Base-by-base conservation (phyloP, 768 basidiomycete species). In the Aureoboletus auriporus region DNA sequence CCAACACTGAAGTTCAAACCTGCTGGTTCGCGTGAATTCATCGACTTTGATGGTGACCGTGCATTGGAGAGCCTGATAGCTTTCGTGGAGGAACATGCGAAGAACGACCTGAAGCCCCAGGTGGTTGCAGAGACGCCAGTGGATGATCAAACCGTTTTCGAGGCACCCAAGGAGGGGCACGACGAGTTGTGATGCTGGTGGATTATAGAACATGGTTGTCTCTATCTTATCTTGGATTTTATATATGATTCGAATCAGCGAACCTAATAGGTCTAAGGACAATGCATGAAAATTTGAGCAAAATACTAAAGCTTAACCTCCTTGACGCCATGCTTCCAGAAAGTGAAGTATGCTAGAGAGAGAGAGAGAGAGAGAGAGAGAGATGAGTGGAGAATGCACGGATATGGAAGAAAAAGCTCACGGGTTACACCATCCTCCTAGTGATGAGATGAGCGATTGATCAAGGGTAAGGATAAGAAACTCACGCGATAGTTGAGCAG, bases 1-100 rank as follows among this genome's bases (percentile, higher is more conserved):
- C 95, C 96, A 8, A 98, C 96, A 6, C 65, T 98, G 63, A 98
- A 98, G 68, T 95, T 99, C 79, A 94, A 93, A 74, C 78, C 84
- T 5, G 95, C 96, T 12, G 95, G 95, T 39, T 71, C 80, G 17
- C 73, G 75, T 46, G 84, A 91, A 44, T 99, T 94, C 74, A 71
- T 94, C 45, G 92, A 96, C 66, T 98, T 94, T 64, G 84, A 89
- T 54, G 96, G 96, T 55, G 96, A 93, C 60, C 84, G 91, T 50
- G 85, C 89, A 4, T 72, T 92, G 53, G 93, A 97, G 71, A 86
- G 81, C 63, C 67, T 98, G 50, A 75, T 91, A 48, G 79, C 86
- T 41, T 96, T 93, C 66, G 72, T 94, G 35, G 84, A 93, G 69
- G 78, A 85, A 64, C 74, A 87, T 57, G 86, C 85, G 47, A 85